phyloP scores from a whole-genome alignment of 1,139 yeast genomes.

The Kluyveromyces sp. region DNA sequence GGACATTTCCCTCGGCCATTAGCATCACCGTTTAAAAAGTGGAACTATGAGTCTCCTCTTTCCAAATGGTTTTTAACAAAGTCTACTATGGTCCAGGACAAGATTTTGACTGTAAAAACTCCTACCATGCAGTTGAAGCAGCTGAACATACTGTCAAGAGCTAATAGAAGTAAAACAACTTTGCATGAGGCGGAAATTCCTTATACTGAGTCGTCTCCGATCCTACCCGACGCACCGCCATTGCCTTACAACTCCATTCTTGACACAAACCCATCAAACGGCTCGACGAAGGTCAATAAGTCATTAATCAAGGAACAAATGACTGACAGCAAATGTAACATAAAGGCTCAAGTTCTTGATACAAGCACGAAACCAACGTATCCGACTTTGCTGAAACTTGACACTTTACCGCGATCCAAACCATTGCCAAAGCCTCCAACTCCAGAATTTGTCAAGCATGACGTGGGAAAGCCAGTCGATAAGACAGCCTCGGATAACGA shows the following conservation, averaged over 20 bases:
- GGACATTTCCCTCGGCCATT: slow-evolving; percentile 15
- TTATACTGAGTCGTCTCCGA: slow-evolving; percentile 21
- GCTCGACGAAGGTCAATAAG: background rate
- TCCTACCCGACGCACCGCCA: slow-evolving; percentile 10
- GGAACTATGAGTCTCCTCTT: slow-evolving; percentile 30
- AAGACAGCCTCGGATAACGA: background rate
- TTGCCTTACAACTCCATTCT: slow-evolving; percentile 3
- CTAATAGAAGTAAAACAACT: slow-evolving; percentile 14
- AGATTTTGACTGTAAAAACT: slow-evolving; percentile 13
- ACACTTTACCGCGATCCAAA: slow-evolving; percentile 7
- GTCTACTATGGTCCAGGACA: slow-evolving; percentile 23
- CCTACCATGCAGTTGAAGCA: slow-evolving; percentile 24
- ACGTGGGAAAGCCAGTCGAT: too few species aligned
- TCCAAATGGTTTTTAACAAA: slow-evolving; percentile 30
- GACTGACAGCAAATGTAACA: background rate
- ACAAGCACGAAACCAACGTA: background rate
- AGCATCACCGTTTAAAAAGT: slow-evolving; percentile 13
- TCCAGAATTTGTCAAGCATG: background rate
- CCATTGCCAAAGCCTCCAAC: slow-evolving; percentile 3
- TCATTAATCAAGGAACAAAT: background rate
- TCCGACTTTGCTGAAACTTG: slow-evolving; percentile 6
- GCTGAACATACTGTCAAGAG: slow-evolving; percentile 19
- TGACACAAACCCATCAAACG: background rate
- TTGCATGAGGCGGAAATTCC: slow-evolving; percentile 4
- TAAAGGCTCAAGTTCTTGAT: slow-evolving; percentile 1